phyloP scores from a whole-genome alignment of 306 rosid genomes.

The Pyrus betulifolia region DNA sequence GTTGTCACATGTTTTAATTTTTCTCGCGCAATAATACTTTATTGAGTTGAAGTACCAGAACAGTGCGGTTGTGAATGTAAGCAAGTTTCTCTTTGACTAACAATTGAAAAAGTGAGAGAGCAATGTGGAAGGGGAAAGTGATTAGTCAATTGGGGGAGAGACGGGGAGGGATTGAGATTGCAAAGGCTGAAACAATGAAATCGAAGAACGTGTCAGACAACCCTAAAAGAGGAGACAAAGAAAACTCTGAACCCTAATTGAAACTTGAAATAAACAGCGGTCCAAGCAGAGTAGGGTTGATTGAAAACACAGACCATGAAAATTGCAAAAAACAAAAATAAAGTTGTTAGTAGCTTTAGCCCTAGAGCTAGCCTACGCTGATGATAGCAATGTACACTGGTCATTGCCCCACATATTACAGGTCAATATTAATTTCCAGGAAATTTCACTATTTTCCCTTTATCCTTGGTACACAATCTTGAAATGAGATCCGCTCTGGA shows the following conservation, averaged over 20 bases:
- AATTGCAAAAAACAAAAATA: not conserved
- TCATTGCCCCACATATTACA: not conserved
- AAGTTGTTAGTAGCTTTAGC: not conserved
- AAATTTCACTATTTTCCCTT: not conserved
- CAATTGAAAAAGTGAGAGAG: too few relatives aligned
- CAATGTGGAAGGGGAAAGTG: too few relatives aligned
- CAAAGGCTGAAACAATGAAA: not conserved
- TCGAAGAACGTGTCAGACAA: constrained; percentile 17
- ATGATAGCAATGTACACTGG: not conserved
- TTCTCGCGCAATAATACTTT: too few relatives aligned
- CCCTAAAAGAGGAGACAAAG: constrained; percentile 22
- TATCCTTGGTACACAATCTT: not conserved
- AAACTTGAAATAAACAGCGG: not conserved
- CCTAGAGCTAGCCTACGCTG: not conserved
- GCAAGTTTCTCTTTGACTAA: too few relatives aligned
- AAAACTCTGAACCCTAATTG: not conserved
- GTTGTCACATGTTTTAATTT: too few relatives aligned
- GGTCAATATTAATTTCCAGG: not conserved
- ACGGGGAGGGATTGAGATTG: too few relatives aligned
- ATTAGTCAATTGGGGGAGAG: too few relatives aligned
- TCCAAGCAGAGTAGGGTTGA: not conserved
- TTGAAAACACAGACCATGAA: not conserved
- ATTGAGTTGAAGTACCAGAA: too few relatives aligned
- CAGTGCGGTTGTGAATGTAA: too few relatives aligned
- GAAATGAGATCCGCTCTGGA: too few relatives aligned